Conservation (phyloP, 768 basidiomycete species). For the Hygrophorus pudorinus region DNA sequence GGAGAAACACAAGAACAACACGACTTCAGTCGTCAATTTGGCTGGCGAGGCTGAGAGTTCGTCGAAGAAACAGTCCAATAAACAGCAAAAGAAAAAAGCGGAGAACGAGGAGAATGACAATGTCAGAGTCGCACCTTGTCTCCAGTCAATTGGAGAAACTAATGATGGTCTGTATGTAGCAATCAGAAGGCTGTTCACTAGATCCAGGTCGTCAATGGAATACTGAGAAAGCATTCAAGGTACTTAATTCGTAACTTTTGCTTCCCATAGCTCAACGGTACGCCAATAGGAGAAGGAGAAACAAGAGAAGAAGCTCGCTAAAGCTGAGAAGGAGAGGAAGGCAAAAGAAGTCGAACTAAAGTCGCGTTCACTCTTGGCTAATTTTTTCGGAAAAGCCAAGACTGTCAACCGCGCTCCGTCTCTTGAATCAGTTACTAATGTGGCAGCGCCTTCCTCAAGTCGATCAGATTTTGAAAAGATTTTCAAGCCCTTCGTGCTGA, state of each 20-base stretch:
- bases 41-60: constrained; percentile 16
- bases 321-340: constrained; percentile 62
- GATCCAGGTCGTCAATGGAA: constrained; percentile 43
- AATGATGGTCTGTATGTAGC: background rate
- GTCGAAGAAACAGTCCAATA: constrained; percentile 17
- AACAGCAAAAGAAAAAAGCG: constrained; percentile 23
- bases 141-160: background rate
- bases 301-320: constrained; percentile 57
- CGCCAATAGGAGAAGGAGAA: constrained; percentile 55
- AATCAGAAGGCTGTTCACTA: constrained; percentile 11
- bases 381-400: constrained; percentile 66
- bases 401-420: constrained; percentile 14
- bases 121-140: constrained; percentile 17
- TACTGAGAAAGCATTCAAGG: constrained; percentile 51
- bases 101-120: constrained; percentile 30
- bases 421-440: constrained; percentile 18
- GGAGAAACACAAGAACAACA: constrained; percentile 20
- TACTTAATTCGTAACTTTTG: constrained; percentile 15
- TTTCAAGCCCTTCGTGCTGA: constrained; percentile 74
- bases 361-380: constrained; percentile 67
- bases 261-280: background rate
- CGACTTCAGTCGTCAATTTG: constrained; percentile 9
- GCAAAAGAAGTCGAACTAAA: constrained; percentile 61
- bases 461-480: constrained; percentile 60
- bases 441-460: constrained; percentile 25